Base-by-base conservation (phyloP, 2,329 filamentous ascomycete genomes). In the Colletotrichum sp. region DNA sequence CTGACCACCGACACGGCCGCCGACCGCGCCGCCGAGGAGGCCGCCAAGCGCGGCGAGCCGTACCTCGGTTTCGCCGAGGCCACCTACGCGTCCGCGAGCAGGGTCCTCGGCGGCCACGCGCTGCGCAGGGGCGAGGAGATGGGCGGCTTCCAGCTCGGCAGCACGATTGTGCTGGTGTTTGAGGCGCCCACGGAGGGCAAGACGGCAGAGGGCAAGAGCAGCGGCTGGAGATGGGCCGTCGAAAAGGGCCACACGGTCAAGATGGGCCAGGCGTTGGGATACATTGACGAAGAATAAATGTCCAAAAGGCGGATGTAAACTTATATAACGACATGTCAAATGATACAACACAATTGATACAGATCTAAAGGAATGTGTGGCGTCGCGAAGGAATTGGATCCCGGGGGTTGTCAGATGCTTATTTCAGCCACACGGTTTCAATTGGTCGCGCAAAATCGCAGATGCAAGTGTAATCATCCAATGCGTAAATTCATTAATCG, bases 141-240 rank as follows among this genome's bases (percentile, higher is more conserved):
- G 96, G 97, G 97, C 71, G 98, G 97, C 0, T 99, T 99, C 87
- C 95, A 98, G 87, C 89, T 99, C 5, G 97, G 97, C 24, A 98
- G 95, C 84, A 98, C 96, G 2, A 93, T 99, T 79, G 97, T 99
- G 52, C 88, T 99, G 69, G 96, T 99, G 1, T 99, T 99, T 82
- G 98, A 99, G 86, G 97, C 97, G 15, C 97, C 97, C 0, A 77
- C 69, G 16, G 77, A 77, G 70, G 24, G 76, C 39, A 77, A 71
- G 30, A 49, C 69, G 7, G 26, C 44, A 18, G 87, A 89, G 68
- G 86, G 90, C 70, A 91, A 89, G 74, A 91, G 90, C 44, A 52
- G 44, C 16, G 96, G 96, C 0, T 99, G 95, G 91, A 91, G 89
- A 77, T 99, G 97, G 96, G 90, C 89, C 32, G 94, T 99, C 65